phyloP scores from a whole-genome alignment of 2,329 filamentous ascomycete species.

The Anthostomella pinea region DNA sequence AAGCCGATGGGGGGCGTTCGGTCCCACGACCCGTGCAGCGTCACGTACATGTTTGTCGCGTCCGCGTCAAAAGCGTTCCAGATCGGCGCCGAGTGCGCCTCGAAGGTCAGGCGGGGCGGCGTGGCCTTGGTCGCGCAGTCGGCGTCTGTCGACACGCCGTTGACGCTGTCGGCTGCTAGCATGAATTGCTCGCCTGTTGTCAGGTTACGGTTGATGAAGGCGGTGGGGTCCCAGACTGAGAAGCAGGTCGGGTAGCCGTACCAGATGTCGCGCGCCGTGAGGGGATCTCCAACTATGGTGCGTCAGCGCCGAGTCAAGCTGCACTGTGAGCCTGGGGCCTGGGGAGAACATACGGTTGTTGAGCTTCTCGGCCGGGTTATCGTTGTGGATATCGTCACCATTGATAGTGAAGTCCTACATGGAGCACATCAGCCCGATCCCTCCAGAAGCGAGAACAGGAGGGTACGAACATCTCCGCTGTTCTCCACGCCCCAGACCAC shows the following conservation, averaged over 20 bases:
- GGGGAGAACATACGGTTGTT: slow-evolving; percentile 49
- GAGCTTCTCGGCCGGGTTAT: slow-evolving; percentile 65
- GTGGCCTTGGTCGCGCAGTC: slow-evolving; percentile 18
- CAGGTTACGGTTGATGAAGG: slow-evolving; percentile 26
- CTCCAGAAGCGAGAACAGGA: not conserved
- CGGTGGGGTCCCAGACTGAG: slow-evolving; percentile 49
- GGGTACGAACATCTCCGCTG: slow-evolving; percentile 14
- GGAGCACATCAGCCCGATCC: slow-evolving; percentile 39
- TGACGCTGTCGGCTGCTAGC: slow-evolving; percentile 14
- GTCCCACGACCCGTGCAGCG: slow-evolving; percentile 61
- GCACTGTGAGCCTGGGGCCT: too few species aligned
- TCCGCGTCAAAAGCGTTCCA: slow-evolving; percentile 56
- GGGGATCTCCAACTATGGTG: slow-evolving; percentile 29
- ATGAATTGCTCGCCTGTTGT: slow-evolving; percentile 22
- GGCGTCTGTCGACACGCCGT: slow-evolving; percentile 14
- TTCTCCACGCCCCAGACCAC: slow-evolving; percentile 40
- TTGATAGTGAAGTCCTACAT: slow-evolving; percentile 55
- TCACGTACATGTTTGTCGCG: slow-evolving; percentile 53
- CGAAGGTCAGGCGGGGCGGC: slow-evolving; percentile 50
- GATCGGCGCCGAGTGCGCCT: slow-evolving; percentile 59
- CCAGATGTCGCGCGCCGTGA: slow-evolving; percentile 28
- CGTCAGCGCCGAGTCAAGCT: too few species aligned
- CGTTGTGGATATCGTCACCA: slow-evolving; percentile 51
- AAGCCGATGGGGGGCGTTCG: slow-evolving; percentile 36
- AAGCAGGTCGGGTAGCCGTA: slow-evolving; percentile 63